A percentile compares a stretch with the other conserved stretches of the same genome.
Evolutionary conservation across 345 rosid species (phyloP).

Genomic region (Chamaenerion angustifolium): DNA sequence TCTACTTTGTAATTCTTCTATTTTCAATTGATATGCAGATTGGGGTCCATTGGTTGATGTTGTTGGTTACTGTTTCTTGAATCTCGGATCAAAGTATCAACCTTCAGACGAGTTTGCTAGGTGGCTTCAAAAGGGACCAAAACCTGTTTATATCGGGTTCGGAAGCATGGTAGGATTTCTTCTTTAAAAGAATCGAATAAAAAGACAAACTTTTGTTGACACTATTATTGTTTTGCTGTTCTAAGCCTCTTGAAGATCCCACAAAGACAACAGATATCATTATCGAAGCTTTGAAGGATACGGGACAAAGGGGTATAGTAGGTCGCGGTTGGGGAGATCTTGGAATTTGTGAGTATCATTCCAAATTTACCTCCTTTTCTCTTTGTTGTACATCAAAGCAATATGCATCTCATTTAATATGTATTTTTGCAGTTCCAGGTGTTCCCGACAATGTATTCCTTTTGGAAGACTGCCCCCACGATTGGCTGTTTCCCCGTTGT

Average conservation of each 20-base stretch:
- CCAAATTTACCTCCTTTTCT: too few relatives aligned
- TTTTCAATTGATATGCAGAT: constrained; percentile 40
- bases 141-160: constrained; percentile 85
- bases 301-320: constrained; percentile 84
- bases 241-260: constrained; percentile 88
- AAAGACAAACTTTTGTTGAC: background rate
- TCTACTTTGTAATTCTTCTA: background rate
- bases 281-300: constrained; percentile 71
- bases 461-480: constrained; percentile 91
- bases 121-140: constrained; percentile 71
- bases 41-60: constrained; percentile 95
- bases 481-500: constrained; percentile 98
- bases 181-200: background rate
- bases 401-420: background rate
- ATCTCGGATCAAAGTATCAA: constrained; percentile 71
- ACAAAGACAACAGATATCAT: constrained; percentile 56
- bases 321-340: constrained; percentile 96
- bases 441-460: constrained; percentile 59
- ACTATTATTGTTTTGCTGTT: constrained; percentile 12
- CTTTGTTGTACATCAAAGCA: too few relatives aligned
- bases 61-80: constrained; percentile 89
- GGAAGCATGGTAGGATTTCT: constrained; percentile 85
- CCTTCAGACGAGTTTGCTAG: constrained; percentile 48
- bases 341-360: constrained; percentile 49
- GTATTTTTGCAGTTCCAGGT: constrained; percentile 40